phyloP scores from a whole-genome alignment of 2,329 filamentous ascomycete genomes.

The Thelonectria rubi region DNA sequence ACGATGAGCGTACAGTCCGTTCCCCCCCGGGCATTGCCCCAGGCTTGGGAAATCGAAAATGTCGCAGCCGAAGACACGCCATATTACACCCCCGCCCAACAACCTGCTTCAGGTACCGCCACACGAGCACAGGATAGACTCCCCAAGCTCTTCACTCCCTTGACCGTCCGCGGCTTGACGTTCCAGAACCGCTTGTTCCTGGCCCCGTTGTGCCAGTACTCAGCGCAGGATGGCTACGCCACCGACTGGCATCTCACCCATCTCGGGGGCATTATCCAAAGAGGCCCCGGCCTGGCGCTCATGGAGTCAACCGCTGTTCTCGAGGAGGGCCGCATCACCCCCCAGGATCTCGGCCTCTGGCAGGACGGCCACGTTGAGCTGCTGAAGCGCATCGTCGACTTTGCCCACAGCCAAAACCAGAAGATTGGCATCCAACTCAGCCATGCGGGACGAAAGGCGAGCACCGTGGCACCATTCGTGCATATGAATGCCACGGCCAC shows the following conservation, averaged over 20 bases:
- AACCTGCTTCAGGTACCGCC: conserved; percentile 7
- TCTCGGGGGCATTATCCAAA: conserved; percentile 12
- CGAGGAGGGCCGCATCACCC: conserved; percentile 13
- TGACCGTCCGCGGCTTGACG: conserved; percentile 55
- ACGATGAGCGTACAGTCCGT: background rate
- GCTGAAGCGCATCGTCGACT: conserved; percentile 67
- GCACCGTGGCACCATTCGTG: conserved; percentile 62
- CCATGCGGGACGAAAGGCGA: conserved; percentile 76
- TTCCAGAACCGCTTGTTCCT: conserved; percentile 57
- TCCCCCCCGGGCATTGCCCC: background rate
- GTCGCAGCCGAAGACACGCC: conserved; percentile 6
- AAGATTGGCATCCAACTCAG: conserved; percentile 77
- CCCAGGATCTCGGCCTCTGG: conserved; percentile 9
- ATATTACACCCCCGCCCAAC: conserved; percentile 6
- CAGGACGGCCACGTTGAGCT: conserved; percentile 48
- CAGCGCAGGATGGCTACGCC: conserved; percentile 35
- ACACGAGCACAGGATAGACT: background rate
- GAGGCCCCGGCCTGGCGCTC: conserved; percentile 7
- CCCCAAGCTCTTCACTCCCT: conserved; percentile 50
- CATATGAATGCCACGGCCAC: conserved; percentile 54
- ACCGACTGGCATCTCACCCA: conserved; percentile 18
- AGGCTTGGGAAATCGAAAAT: background rate
- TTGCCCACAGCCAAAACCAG: conserved; percentile 65
- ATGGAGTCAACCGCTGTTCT: conserved; percentile 15
- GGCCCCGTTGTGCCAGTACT: conserved; percentile 58